Base-by-base conservation (phyloP, 2,329 filamentous ascomycete species). In the Verticillium dahliae region DNA sequence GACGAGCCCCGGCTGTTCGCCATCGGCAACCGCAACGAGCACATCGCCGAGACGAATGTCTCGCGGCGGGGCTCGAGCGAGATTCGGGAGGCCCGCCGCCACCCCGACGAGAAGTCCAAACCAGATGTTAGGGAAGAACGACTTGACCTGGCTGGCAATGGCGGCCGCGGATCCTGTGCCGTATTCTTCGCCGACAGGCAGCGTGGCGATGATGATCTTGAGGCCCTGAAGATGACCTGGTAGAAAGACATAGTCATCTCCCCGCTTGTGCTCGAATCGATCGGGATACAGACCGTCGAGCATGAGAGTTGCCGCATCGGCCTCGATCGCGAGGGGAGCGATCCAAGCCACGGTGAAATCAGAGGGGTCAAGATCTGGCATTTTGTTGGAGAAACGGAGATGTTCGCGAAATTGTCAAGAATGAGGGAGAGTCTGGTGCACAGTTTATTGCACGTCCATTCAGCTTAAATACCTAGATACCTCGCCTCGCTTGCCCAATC, bases 31-130 rank as follows among this genome's bases (percentile, higher is more conserved):
- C 6, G 66, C 70, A 1, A 77, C 71, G 5, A 77, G 68, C 0
- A 77, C 68, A 63, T 76, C 72, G 1, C 74, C 75, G n/a, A 77
- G 68, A 3, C 75, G 71, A 13, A 76, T 77, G 62, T 76, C 74
- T 2, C 66, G 65, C 1, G 68, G 66, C 0, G 73, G 71, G 1
- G 1, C 57, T 45, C 57, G 38, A 1, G 52, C 57, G 2, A 73
- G 62, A 34, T 71, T 66, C 0, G 72, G 74, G 2, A 76, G 68
- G 0, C 74, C 74, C 0, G 73, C 70, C 4, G 72, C 73, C 10
- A 77, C 68, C 31, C 74, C 74, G 10, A 77, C 73, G 1, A 76
- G 65, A 1, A 78, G 65, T 0, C 72, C 72, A 38, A 75, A 74
- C 68, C 71, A 73, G 14, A 78, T 65, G 56, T 75, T 75, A 0